Evolutionary conservation across 2,329 filamentous ascomycete genomes (phyloP).

Genomic region (Ophiosphaerella herpotricha): DNA sequence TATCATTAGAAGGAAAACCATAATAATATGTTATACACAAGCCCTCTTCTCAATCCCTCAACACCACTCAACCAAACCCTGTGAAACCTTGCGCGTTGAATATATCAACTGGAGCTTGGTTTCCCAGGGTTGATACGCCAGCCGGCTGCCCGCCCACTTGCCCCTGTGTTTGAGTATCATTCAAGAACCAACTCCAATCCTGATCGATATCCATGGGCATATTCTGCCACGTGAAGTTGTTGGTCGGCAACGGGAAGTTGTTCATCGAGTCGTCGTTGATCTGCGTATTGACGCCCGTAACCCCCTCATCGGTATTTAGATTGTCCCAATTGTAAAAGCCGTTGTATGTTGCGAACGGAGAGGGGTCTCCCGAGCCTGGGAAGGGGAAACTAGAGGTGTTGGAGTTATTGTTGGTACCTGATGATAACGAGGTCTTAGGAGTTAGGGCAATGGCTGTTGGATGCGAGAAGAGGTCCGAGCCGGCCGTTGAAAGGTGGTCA

Average conservation of each 20-base stretch:
- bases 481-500: conserved; percentile 8
- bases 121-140: neutral
- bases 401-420: conserved; percentile 7
- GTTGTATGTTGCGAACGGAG: conserved; percentile 45
- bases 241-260: conserved; percentile 40
- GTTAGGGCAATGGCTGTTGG: conserved; percentile 16
- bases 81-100: conserved; percentile 29
- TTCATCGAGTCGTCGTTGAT: conserved; percentile 28
- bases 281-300: conserved; percentile 10
- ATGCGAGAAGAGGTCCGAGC: conserved; percentile 17
- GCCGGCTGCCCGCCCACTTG: conserved; percentile 2
- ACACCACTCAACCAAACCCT: conserved; percentile 26
- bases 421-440: conserved; percentile 17
- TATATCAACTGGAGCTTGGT: conserved; percentile 10
- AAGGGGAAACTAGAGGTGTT: neutral
- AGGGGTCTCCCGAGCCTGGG: conserved; percentile 14
- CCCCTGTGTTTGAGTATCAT: conserved; percentile 29
- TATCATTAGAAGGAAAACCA: neutral
- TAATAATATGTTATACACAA: neutral
- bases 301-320: conserved; percentile 19
- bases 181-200: conserved; percentile 49
- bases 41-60: neutral
- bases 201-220: conserved; percentile 49
- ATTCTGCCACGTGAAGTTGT: conserved; percentile 46
- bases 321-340: conserved; percentile 46